Percentiles rank a stretch among this genome's conserved stretches.
Conservation (phyloP, 192 early-diverging fungal species). For the Chytriomyces sp. region DNA sequence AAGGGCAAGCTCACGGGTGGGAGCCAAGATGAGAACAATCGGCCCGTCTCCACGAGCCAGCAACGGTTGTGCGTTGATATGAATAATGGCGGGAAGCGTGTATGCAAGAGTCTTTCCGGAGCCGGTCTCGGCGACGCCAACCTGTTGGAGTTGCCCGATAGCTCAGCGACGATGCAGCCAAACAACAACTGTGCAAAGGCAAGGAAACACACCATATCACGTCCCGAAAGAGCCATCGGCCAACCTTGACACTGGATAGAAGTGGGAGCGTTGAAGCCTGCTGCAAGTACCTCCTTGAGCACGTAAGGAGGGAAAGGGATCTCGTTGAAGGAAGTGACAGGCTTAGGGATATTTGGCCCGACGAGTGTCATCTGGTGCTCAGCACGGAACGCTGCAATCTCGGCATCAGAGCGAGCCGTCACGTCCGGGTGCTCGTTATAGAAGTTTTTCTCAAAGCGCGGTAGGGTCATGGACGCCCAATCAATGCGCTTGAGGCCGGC, state of each 20-base stretch:
- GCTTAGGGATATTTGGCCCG: constrained; percentile 87
- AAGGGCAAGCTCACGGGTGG: constrained; percentile 95
- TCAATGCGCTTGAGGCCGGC: constrained; percentile 56
- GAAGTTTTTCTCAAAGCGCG: constrained; percentile 95
- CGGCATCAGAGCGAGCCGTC: constrained; percentile 60
- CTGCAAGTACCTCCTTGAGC: constrained; percentile 78
- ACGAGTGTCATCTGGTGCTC: constrained; percentile 82
- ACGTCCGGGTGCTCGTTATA: constrained; percentile 86
- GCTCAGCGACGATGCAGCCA: neutral
- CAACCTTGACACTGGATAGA: constrained; percentile 96
- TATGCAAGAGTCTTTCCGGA: constrained; percentile 95
- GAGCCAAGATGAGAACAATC: constrained; percentile 92
- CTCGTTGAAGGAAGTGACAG: constrained; percentile 85
- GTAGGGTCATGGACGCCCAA: constrained; percentile 71
- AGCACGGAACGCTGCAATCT: constrained; percentile 77
- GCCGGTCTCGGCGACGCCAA: constrained; percentile 52
- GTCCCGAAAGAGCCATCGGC: constrained; percentile 96
- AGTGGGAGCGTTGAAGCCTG: constrained; percentile 88
- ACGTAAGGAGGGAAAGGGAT: constrained; percentile 92
- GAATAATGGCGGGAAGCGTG: constrained; percentile 89
- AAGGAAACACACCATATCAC: constrained; percentile 75
- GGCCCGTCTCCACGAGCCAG: constrained; percentile 93
- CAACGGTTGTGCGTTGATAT: constrained; percentile 96
- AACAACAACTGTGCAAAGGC: neutral
- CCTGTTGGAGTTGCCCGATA: constrained; percentile 15